A percentile compares a stretch with the other conserved stretches of the same genome.
Conservation (phyloP, 139 green algal genomes). For the Tetradesmus lagerheimii region DNA sequence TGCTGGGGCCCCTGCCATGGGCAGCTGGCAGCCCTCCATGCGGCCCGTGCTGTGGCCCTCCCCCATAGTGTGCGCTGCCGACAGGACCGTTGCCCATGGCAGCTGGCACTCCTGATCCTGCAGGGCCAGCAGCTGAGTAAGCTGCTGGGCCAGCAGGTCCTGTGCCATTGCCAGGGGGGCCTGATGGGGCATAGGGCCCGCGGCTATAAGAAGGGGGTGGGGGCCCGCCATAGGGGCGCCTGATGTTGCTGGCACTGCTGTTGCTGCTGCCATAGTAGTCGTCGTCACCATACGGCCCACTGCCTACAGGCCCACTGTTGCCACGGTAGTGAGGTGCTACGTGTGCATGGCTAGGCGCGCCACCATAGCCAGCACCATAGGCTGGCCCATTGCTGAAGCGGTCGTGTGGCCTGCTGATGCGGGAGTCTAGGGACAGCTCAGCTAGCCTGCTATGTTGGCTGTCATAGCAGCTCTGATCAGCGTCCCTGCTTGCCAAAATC, state of each 20-base stretch:
- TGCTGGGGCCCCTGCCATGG: neutral
- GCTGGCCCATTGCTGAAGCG: neutral
- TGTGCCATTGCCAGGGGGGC: slow-evolving; percentile 9
- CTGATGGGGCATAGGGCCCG: neutral
- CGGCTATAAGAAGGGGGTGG: neutral
- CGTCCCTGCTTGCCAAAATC: neutral
- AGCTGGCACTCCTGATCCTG: neutral
- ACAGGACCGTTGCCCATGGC: neutral
- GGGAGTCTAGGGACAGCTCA: slow-evolving; percentile 11
- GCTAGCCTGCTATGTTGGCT: slow-evolving; percentile 19
- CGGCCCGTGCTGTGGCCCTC: neutral
- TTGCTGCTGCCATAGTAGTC: neutral
- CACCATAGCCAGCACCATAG: slow-evolving; percentile 4
- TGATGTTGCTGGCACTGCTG: neutral
- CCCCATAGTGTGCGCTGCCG: neutral
- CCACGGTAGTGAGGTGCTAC: neutral
- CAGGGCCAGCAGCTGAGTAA: neutral
- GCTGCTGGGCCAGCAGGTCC: slow-evolving; percentile 10
- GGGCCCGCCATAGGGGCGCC: neutral
- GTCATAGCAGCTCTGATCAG: neutral
- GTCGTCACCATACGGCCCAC: neutral
- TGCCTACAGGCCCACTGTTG: neutral
- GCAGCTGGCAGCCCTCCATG: neutral
- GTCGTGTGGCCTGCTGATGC: neutral
- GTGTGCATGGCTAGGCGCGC: neutral